A percentile compares a stretch with the other conserved stretches of the same genome.
Evolutionary conservation across 2,329 filamentous ascomycete species (phyloP).

Genomic region (Scedosporium aurantiacum): DNA sequence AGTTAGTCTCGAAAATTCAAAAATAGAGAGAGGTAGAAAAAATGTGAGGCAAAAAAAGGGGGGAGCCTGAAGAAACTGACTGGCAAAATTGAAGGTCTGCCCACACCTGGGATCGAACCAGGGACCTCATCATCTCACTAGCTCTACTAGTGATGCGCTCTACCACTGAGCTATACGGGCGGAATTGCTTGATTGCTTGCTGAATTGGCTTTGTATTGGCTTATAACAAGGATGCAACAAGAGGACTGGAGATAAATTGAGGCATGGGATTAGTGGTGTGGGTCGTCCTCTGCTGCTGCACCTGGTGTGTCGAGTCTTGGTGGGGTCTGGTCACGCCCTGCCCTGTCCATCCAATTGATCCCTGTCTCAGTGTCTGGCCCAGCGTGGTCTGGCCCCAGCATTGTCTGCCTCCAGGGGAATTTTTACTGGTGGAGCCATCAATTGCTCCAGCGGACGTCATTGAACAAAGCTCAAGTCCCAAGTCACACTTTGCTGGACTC

Average conservation of each 20-base stretch:
- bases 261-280: neutral
- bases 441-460: no score
- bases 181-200: neutral
- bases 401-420: no score
- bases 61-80: neutral
- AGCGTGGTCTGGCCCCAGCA: no score
- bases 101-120: constrained; percentile 1
- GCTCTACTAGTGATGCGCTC: constrained; percentile 1
- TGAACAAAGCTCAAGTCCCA: no score
- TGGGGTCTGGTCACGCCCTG: no score
- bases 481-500: no score
- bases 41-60: neutral
- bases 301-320: no score
- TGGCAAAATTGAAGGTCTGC: neutral
- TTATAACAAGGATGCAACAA: neutral
- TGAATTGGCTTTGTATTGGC: neutral
- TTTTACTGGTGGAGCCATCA: no score
- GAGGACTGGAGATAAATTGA: neutral
- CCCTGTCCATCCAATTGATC: no score
- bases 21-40: neutral
- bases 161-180: constrained; percentile 2
- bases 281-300: no score
- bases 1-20: neutral
- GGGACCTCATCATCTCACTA: constrained; percentile 1
- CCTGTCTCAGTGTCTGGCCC: no score